Evolutionary conservation across 1,284 basidiomycete genomes (phyloP).

Genomic region (Jaminaea rosea): DNA sequence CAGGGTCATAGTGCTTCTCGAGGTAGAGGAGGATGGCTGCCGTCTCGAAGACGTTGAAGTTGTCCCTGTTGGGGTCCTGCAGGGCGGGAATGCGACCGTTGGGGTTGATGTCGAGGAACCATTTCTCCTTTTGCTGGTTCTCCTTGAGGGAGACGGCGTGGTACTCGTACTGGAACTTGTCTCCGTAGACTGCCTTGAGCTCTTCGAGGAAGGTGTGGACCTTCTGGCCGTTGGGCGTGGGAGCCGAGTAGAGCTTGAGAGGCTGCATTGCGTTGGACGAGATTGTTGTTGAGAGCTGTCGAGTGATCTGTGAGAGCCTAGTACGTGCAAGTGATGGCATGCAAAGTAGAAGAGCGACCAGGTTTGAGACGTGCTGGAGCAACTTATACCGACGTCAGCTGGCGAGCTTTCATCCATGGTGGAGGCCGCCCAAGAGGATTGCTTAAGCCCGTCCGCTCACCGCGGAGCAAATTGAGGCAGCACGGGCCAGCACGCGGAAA

Average conservation of each 20-base stretch:
- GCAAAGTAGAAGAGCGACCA: too few relatives aligned
- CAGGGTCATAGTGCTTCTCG: slow-evolving; percentile 26
- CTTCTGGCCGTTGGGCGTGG: slow-evolving; percentile 7
- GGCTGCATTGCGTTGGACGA: not conserved
- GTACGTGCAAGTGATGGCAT: not conserved
- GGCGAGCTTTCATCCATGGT: too few relatives aligned
- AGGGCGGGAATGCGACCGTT: slow-evolving; percentile 39
- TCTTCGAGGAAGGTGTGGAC: slow-evolving; percentile 13
- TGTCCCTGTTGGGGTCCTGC: slow-evolving; percentile 26
- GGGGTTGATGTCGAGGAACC: slow-evolving; percentile 26
- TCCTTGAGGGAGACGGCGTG: slow-evolving; percentile 5
- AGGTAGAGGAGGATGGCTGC: slow-evolving; percentile 36
- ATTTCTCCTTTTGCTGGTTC: slow-evolving; percentile 26
- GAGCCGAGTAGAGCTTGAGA: not conserved
- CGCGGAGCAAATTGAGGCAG: not conserved
- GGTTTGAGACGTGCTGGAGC: too few relatives aligned
- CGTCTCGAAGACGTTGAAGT: slow-evolving; percentile 20
- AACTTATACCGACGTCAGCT: too few relatives aligned
- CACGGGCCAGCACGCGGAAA: too few relatives aligned
- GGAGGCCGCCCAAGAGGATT: too few relatives aligned
- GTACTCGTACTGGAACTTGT: slow-evolving; percentile 21
- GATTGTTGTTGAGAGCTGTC: not conserved
- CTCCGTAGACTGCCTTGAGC: slow-evolving; percentile 18
- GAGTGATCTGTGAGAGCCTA: not conserved
- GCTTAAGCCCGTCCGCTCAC: not conserved